phyloP scores from a whole-genome alignment of 139 green algal genomes.

The Auxenochlorella protothecoides region DNA sequence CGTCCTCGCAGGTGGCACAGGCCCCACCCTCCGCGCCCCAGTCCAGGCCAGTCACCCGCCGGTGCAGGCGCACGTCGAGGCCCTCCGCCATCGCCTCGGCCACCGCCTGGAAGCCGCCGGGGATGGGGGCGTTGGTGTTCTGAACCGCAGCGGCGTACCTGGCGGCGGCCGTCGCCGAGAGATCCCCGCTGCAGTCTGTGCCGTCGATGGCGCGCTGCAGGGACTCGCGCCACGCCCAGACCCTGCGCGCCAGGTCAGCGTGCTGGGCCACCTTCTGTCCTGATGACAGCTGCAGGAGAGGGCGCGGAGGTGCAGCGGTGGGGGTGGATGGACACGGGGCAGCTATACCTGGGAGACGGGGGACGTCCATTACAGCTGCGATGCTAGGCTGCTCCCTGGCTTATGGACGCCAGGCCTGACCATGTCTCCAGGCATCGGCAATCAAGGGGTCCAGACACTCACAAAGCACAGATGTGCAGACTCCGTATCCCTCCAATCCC shows the following conservation, averaged over 20 bases:
- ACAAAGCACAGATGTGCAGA: neutral
- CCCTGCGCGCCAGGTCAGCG: neutral
- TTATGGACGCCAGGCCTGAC: neutral
- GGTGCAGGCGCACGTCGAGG: slow-evolving; percentile 14
- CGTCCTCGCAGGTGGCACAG: slow-evolving; percentile 8
- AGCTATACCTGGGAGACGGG: too few species aligned
- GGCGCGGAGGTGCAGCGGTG: too few species aligned
- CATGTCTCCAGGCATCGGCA: neutral
- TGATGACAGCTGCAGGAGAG: too few species aligned
- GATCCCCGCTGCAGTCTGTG: slow-evolving; percentile 1
- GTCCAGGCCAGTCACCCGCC: slow-evolving; percentile 8
- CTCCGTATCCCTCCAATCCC: neutral
- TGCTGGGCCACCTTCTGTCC: neutral
- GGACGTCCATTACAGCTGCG: too few species aligned
- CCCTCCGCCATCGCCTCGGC: slow-evolving; percentile 20
- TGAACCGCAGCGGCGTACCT: slow-evolving; percentile 11
- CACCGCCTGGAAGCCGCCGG: slow-evolving; percentile 16
- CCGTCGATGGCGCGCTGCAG: slow-evolving; percentile 17
- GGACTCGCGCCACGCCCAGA: slow-evolving; percentile 12
- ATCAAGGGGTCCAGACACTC: too few species aligned
- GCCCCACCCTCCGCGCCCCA: slow-evolving; percentile 8
- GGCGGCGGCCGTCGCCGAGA: slow-evolving; percentile 3
- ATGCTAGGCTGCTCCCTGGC: neutral
- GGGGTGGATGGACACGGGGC: too few species aligned
- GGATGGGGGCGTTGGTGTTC: slow-evolving; percentile 1